Evolutionary conservation across 2,329 filamentous ascomycete genomes (phyloP), one percentile per base, ranked within the genome.

Genomic region (Mycosphaerella arachidis): DNA sequence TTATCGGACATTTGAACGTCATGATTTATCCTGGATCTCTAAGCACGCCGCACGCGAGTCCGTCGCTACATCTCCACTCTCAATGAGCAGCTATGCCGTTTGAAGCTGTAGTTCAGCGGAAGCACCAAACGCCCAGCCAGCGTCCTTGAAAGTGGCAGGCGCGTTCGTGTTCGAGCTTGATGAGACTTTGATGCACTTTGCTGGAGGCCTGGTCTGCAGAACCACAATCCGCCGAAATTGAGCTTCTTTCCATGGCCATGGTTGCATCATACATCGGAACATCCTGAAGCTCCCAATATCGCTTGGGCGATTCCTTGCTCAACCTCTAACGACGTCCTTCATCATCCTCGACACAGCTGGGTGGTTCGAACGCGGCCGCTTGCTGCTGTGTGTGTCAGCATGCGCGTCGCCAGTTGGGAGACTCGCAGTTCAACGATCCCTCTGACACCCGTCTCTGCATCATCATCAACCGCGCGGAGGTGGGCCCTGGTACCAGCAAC

Each of bases 211-310:
- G 37, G 24, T 18, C 18, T 24, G 20, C 46, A 33, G 43, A 55
- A 20, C 30, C 54, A 52, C 2, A 30, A 56, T 37, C 35, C 48
- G 51, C 62, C 62, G 62, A 64, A 59, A 64, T 64, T 62, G 52
- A 51, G 33, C n/a, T 18, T 9, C 45, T 12, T 20, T 24, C 45
- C 54, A 54, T 18, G 37, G 33, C 55, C 46, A 18, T 45, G 55
- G 50, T 52, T 46, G 52, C 50, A 52, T 52, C 57, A 48, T 54
- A 55, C 50, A 58, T n/a, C n/a, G n/a, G n/a, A n/a, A n/a, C n/a
- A n/a, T 30, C 40, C 52, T 55, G 43, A 59, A 48, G 29, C 29
- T 58, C 48, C 35, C 37, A 58, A 58, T 53, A 35, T 58, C 56
- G 56, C 50, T 53, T 58, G 29, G 24, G 18, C 43, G 45, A n/a